Base-by-base conservation (phyloP, 345 rosid species). In the Syzygium oleosum region DNA sequence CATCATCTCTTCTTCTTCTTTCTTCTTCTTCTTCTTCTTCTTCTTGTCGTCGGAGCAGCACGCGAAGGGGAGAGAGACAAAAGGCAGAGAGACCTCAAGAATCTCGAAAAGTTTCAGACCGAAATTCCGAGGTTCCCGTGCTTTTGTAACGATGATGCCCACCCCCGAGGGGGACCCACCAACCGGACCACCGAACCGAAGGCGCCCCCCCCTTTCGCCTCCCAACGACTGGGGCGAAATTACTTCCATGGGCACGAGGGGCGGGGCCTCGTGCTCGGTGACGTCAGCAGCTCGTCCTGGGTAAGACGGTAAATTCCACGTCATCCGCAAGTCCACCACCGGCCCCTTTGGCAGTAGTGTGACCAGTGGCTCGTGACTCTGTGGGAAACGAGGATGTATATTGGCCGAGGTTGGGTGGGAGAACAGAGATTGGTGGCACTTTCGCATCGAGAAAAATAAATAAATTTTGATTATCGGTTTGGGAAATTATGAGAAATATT, bases 1-100 rank as follows among this genome's bases (percentile, higher is more conserved):
- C 94, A 90, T 91, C 93, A 85, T 91, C 46, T 86, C 83, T 63
- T 29, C 79, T 65, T 31, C 78, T 65, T 9, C n/a, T n/a, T 15
- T 16, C 29, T 38, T 10, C 52, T 52, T 51, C 78, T 5, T 31
- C 2, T 19, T 34, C 19, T 15, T 16, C 29, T 38, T 10, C 52
- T 52, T 51, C 43, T 53, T 3, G n/a, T 41, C 27, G 52, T 34
- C 34, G 54, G 6, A 31, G 73, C 27, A 13, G 1, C 17, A 19
- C 56, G 31, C n/a, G 56, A 52, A 84, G 58, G 9, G 12, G 53
- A 52, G 56, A 25, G 29, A 94, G 65, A 43, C 41, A 38, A 11
- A 5, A 38, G 6, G 65, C 65, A 59, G 12, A 11, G 27, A 19
- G 19, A 73, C 7, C 49, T 2, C 29, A 59, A 73, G 49, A 73